Evolutionary conservation across 2,329 filamentous ascomycete species (phyloP).

Genomic region (Fonsecaea monophora): DNA sequence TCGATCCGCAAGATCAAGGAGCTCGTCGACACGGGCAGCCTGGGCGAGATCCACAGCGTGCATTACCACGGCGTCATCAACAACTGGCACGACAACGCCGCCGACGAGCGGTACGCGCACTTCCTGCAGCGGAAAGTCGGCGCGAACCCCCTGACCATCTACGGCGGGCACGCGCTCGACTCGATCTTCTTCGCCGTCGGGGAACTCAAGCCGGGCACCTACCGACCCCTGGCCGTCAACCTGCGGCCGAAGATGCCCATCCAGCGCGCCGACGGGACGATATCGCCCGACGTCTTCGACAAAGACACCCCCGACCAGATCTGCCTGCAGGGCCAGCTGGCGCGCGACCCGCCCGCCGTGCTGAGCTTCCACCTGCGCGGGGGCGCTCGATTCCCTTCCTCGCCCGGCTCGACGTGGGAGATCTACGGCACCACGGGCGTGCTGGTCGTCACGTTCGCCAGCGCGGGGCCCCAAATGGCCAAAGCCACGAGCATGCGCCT

Average conservation of each 20-base stretch:
- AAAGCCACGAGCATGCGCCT: constrained; percentile 57
- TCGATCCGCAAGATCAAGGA: constrained; percentile 53
- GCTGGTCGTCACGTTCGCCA: constrained; percentile 48
- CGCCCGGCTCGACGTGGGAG: constrained; percentile 39
- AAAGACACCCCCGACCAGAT: constrained; percentile 42
- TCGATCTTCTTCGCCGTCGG: constrained; percentile 37
- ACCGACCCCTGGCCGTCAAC: constrained; percentile 36
- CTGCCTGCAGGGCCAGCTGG: constrained; percentile 37
- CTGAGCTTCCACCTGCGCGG: constrained; percentile 38
- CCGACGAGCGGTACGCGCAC: constrained; percentile 52
- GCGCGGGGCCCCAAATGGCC: constrained; percentile 47
- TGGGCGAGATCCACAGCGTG: constrained; percentile 62
- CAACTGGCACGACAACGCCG: constrained; percentile 40
- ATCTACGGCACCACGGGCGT: constrained; percentile 49
- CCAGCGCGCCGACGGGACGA: constrained; percentile 33
- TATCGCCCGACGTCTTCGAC: constrained; percentile 35
- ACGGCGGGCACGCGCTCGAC: constrained; percentile 44
- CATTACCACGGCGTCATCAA: constrained; percentile 53
- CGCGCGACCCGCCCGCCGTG: constrained; percentile 31
- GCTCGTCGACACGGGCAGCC: constrained; percentile 53
- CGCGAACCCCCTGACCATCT: constrained; percentile 52
- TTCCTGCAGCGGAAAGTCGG: constrained; percentile 57
- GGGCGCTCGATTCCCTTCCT: constrained; percentile 37
- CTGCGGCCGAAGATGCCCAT: constrained; percentile 34
- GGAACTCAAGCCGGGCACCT: constrained; percentile 36